Percentiles rank a stretch among this genome's conserved stretches.
Conservation (phyloP, 202 grass and related monocot species). For the Panicum virgatum region DNA sequence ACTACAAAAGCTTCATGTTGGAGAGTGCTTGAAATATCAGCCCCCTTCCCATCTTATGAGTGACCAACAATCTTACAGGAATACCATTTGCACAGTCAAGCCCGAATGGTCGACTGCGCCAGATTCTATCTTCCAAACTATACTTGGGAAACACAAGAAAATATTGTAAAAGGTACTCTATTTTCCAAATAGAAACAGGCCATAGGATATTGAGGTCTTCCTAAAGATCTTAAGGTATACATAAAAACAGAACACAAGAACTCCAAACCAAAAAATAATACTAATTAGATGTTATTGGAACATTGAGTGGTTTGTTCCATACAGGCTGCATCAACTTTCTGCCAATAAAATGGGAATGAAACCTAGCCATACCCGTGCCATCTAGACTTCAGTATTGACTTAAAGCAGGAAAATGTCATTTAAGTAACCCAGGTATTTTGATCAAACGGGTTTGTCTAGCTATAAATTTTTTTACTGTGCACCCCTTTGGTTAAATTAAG, state of each 20-base stretch:
- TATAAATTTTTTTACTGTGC: neutral
- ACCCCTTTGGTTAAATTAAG: neutral
- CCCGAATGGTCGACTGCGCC: neutral
- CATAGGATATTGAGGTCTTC: neutral
- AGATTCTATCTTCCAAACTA: constrained; percentile 6
- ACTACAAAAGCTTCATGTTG: neutral
- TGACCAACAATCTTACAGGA: neutral
- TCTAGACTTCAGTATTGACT: neutral
- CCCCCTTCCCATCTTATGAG: neutral
- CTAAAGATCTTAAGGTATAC: neutral
- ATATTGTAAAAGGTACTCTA: neutral
- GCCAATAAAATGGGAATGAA: neutral
- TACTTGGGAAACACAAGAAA: neutral
- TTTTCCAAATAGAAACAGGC: neutral
- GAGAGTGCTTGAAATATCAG: neutral
- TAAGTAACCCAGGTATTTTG: neutral
- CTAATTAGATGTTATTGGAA: neutral
- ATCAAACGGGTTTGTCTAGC: too few species aligned
- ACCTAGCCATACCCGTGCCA: neutral
- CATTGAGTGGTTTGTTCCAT: neutral
- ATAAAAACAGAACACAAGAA: neutral
- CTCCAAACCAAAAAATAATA: neutral
- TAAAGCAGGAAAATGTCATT: neutral
- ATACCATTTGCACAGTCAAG: neutral
- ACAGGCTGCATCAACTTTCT: neutral